Base-by-base conservation (phyloP, 2,329 filamentous ascomycete genomes). In the Bretziella fagacearum region DNA sequence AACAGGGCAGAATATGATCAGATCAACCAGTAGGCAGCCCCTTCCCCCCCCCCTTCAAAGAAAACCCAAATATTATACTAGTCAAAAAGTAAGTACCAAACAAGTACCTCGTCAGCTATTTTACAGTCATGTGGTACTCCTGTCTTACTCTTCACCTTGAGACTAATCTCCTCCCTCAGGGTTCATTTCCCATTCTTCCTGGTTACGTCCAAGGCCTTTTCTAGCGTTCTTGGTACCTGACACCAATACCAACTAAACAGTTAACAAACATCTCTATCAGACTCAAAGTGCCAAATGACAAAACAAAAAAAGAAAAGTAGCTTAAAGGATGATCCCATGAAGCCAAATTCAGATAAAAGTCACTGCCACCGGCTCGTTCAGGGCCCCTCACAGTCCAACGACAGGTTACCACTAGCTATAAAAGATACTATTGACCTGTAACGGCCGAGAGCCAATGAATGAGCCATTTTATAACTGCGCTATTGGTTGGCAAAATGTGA, bases 201-300 rank as follows among this genome's bases (percentile, higher is more conserved):
- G 26, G 22, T 41, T 17, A 42, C 35, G 17, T 22, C 35, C 23
- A 39, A 18, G 17, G 35, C 20, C 4, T 6, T 6, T 44, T 44
- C 41, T 44, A 22, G 41, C 17, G 32, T 36, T 23, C 39, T 30
- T 43, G 29, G 46, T 37, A 43, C 46, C 46, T 48, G 32, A 44
- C 30, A 23, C 46, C 23, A 48, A 13, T 23, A 8, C 22, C 29
- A 10, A 35, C 13, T 39, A 39, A 18, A 15, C 8, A 6, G 8
- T 4, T 39, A 18, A 7, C 35, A 39, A 22, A 39, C 18, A 39
- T 3, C 17, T 39, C 35, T 22, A 22, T 15, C 30, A 13, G 20
- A n/a, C 25, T 27, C 18, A 4, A 39, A 18, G 20, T 46, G 33
- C 20, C 25, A 39, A 20, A 39, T 8, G 6, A 6, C 35, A 6